Percentiles rank a stretch among this genome's conserved stretches.
Conservation (phyloP, 495 filamentous ascomycete genomes). For the Choiromyces venosus region DNA sequence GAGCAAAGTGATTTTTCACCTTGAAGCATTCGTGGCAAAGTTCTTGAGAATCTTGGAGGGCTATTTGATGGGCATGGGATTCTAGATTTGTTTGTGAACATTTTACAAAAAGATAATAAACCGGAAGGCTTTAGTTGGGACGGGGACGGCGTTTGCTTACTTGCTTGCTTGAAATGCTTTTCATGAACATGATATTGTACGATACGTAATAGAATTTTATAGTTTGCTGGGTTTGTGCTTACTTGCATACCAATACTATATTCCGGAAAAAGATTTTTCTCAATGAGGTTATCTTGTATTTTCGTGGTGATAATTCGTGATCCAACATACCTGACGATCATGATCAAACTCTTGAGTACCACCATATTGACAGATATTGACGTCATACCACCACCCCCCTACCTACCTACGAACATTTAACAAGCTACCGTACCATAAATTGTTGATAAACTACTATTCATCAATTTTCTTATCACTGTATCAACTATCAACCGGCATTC, state of each 20-base stretch:
- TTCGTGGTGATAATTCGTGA: neutral
- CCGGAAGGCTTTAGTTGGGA: too few species aligned
- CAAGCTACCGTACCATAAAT: too few species aligned
- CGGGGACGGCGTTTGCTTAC: neutral
- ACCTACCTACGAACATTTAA: too few species aligned
- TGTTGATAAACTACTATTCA: neutral
- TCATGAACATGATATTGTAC: neutral
- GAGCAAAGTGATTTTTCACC: slow-evolving; percentile 93
- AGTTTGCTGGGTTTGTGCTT: neutral
- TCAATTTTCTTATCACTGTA: too few species aligned
- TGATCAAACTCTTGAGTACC: neutral
- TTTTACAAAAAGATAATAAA: too few species aligned
- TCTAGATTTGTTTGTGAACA: slow-evolving; percentile 48
- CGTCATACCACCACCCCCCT: neutral
- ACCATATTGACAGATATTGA: neutral
- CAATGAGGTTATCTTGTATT: too few species aligned
- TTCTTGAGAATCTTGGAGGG: slow-evolving; percentile 95
- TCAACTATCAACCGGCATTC: too few species aligned
- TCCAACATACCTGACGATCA: neutral
- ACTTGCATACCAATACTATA: too few species aligned
- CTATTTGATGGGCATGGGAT: slow-evolving; percentile 87
- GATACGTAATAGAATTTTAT: neutral
- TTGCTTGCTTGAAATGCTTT: slow-evolving; percentile 5
- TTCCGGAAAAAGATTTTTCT: too few species aligned
- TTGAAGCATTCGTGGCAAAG: slow-evolving; percentile 97